Evolutionary conservation across 73 alveolate genomes (phyloP).

Genomic region (Loxodes magnus): DNA sequence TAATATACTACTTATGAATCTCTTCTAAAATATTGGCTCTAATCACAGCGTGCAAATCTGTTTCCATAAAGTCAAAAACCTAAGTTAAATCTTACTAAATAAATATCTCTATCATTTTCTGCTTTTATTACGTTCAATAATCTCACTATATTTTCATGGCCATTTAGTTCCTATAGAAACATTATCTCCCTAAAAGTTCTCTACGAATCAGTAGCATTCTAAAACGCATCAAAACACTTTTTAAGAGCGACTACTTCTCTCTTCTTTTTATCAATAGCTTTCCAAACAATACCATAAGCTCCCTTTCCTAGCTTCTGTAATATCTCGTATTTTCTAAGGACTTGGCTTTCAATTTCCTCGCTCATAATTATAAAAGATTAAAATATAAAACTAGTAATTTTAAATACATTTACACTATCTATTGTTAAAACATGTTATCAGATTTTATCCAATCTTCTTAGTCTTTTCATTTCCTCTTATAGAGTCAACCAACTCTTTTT

Average conservation of each 20-base stretch:
- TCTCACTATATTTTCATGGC: slow-evolving; percentile 90
- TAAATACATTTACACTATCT: no score
- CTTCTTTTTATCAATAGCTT: slow-evolving; percentile 71
- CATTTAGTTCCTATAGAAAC: slow-evolving; percentile 66
- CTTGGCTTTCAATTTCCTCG: slow-evolving; percentile 73
- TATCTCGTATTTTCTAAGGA: slow-evolving; percentile 64
- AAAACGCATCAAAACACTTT: slow-evolving; percentile 90
- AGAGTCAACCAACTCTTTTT: no score
- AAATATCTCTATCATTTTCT: slow-evolving; percentile 87
- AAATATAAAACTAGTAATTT: no score
- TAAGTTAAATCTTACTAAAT: no score
- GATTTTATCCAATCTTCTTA: no score
- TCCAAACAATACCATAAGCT: slow-evolving; percentile 82
- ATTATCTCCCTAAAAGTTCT: slow-evolving; percentile 88
- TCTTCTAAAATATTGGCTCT: slow-evolving; percentile 91
- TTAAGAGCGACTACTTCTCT: slow-evolving; percentile 86
- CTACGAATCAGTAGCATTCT: slow-evolving; percentile 96
- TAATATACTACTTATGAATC: slow-evolving; percentile 76
- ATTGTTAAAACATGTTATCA: no score
- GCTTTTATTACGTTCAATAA: slow-evolving; percentile 86
- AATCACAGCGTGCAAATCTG: slow-evolving; percentile 96
- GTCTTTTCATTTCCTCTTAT: no score
- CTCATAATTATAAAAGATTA: no score
- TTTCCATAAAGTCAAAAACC: slow-evolving; percentile 92
- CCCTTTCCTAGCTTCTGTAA: slow-evolving; percentile 68